Percentiles rank a stretch among this genome's conserved stretches.
phyloP scores from a whole-genome alignment of 805 yeast genomes.

The Candida palmyrensis region DNA sequence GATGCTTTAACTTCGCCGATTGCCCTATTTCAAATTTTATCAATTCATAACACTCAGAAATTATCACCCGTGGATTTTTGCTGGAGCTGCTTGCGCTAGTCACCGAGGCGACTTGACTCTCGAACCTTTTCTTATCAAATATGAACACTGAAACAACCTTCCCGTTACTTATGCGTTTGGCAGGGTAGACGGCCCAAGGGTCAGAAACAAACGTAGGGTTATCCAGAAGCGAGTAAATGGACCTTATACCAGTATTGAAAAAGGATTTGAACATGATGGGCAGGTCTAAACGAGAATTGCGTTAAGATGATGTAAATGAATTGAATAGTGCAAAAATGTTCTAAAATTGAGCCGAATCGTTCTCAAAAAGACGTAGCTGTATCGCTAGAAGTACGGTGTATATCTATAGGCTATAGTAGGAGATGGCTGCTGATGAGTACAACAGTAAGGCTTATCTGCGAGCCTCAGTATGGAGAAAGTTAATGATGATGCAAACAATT shows the following conservation, averaged over 20 bases:
- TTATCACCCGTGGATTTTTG: constrained; percentile 41
- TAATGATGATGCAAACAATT: too few species aligned
- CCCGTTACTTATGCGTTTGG: constrained; percentile 61
- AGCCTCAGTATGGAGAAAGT: too few species aligned
- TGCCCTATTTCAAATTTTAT: constrained; percentile 65
- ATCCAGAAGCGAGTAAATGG: constrained; percentile 62
- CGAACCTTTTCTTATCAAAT: constrained; percentile 76
- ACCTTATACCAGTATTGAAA: constrained; percentile 56
- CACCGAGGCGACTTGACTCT: constrained; percentile 42
- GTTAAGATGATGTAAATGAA: too few species aligned
- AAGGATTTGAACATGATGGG: constrained; percentile 56
- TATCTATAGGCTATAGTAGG: too few species aligned
- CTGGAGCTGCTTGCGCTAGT: constrained; percentile 26
- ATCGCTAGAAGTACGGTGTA: too few species aligned
- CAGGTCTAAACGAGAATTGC: too few species aligned
- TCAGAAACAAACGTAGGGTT: constrained; percentile 70
- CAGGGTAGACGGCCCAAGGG: constrained; percentile 83
- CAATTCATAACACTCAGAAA: constrained; percentile 61
- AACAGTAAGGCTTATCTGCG: too few species aligned
- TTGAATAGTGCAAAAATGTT: too few species aligned
- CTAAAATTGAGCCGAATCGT: too few species aligned
- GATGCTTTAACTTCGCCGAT: constrained; percentile 81
- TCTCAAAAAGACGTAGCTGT: too few species aligned
- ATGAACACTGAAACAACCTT: constrained; percentile 76
- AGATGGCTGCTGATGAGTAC: too few species aligned